phyloP scores from a whole-genome alignment of 768 basidiomycete species.

The Mycena olivaceomarginata region DNA sequence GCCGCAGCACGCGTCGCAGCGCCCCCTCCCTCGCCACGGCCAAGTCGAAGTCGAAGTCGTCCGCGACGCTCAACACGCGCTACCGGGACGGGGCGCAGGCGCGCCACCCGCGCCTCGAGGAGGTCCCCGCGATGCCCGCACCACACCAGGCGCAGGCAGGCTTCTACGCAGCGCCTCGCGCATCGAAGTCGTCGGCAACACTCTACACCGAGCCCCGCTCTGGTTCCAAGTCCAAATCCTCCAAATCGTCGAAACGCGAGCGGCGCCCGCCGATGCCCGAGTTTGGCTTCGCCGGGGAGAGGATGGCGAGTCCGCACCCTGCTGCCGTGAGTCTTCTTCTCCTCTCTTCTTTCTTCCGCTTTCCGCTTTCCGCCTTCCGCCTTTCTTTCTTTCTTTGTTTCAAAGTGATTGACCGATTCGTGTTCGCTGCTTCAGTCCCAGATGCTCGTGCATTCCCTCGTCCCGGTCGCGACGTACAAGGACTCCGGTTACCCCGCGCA shows the following conservation, averaged over 20 bases:
- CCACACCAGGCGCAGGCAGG: neutral
- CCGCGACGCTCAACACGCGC: constrained; percentile 26
- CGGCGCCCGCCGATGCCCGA: constrained; percentile 29
- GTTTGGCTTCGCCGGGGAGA: constrained; percentile 12
- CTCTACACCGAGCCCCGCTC: constrained; percentile 28
- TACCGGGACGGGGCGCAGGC: constrained; percentile 22
- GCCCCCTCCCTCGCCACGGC: neutral
- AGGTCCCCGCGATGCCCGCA: constrained; percentile 14
- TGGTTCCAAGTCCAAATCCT: neutral
- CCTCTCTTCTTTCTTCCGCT: neutral
- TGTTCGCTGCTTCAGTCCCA: constrained; percentile 15
- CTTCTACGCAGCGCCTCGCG: constrained; percentile 31
- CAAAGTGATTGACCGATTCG: neutral
- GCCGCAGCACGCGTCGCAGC: neutral
- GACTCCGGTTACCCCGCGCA: neutral
- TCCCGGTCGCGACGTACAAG: constrained; percentile 16
- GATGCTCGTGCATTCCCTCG: constrained; percentile 34
- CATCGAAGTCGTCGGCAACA: constrained; percentile 32
- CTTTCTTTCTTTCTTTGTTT: too few relatives aligned
- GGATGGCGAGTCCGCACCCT: constrained; percentile 22
- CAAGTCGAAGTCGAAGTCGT: constrained; percentile 24
- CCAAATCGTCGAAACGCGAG: constrained; percentile 10
- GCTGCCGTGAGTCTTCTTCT: constrained; percentile 28
- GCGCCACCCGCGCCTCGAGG: constrained; percentile 22
- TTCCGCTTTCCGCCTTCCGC: too few relatives aligned